Conservation (phyloP, 2,329 filamentous ascomycete species). For the Orbilia oligospora region DNA sequence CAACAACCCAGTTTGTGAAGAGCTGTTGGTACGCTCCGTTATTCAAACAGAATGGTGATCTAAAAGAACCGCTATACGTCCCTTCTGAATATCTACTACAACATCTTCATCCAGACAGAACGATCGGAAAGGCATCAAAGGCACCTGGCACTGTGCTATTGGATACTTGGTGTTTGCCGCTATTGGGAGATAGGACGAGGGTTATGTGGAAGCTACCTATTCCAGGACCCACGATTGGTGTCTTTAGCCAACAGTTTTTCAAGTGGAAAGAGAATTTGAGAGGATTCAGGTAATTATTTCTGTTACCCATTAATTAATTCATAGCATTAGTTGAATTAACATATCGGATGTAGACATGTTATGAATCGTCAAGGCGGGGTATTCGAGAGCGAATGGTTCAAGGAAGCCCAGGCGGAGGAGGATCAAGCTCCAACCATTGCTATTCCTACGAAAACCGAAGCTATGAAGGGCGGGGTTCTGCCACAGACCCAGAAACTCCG, state of each 20-base stretch:
- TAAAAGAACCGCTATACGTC: constrained; percentile 53
- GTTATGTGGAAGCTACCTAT: constrained; percentile 81
- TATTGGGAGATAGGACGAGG: constrained; percentile 68
- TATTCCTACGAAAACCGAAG: constrained; percentile 14
- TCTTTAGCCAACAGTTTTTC: constrained; percentile 75
- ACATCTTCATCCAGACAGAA: constrained; percentile 45
- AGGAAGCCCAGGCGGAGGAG: constrained; percentile 16
- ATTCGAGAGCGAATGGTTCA: constrained; percentile 40
- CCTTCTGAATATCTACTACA: constrained; percentile 33
- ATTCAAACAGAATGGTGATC: constrained; percentile 18
- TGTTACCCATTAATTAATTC: background rate
- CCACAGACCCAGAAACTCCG: constrained; percentile 20
- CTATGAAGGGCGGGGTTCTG: constrained; percentile 1
- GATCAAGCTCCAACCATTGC: constrained; percentile 6
- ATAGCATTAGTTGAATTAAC: background rate
- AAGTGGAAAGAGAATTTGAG: constrained; percentile 82
- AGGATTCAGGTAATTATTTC: constrained; percentile 74
- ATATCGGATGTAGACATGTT: constrained; percentile 63
- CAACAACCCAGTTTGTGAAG: constrained; percentile 82
- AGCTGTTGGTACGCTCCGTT: constrained; percentile 76
- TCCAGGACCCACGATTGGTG: constrained; percentile 68
- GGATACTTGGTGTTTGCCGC: constrained; percentile 70
- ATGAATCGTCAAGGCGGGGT: constrained; percentile 48
- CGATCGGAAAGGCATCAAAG: constrained; percentile 70
- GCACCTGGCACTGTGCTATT: constrained; percentile 78